Evolutionary conservation across 2,329 filamentous ascomycete genomes (phyloP), one percentile per base, ranked within the genome.

Genomic region (Pyrenochaeta sp.): DNA sequence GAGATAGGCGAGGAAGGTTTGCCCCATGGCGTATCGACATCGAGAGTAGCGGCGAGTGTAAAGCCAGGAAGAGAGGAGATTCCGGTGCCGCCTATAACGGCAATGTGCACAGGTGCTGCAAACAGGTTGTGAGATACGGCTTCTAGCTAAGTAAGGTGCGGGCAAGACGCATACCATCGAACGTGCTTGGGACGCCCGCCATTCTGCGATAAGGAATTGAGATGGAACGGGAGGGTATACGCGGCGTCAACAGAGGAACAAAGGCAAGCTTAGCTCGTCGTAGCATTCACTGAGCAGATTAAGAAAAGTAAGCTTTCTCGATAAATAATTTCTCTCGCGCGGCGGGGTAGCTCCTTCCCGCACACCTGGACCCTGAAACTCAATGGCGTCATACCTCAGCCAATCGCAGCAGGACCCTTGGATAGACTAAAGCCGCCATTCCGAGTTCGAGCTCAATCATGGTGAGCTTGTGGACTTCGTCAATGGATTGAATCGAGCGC

Each of bases 21-120:
- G 68, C 95, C 95, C 95, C 95, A 99, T 29, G 95, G 95, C 9
- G 95, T 99, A 33, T 82, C 77, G 49, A 91, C 82, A 67, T 87
- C 88, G 65, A 99, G 81, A 23, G 85, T 85, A 21, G 94, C 93
- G 58, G 96, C 88, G 70, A 92, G 90, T 17, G 87, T 89, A 82
- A 95, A 98, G 77, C 90, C 89, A 23, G 92, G 89, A 63, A 99
- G 89, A 66, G 91, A 88, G 75, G 90, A 87, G 59, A 99, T 89
- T 49, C 95, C 95, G 33, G 95, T 99, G 68, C 95, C 95, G 69
- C 81, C 81, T 51, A 83, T 82, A 39, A 83, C 80, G 60, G 79
- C 81, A 50, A 83, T 82, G 51, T 74, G 75, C 58, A 83, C 77
- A 35, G 81, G 78, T 51, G 76, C 80, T 82, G 67, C 21, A 30